Base-by-base conservation (phyloP, 208 protist genomes). In the Trypanosoma boissoni region DNA sequence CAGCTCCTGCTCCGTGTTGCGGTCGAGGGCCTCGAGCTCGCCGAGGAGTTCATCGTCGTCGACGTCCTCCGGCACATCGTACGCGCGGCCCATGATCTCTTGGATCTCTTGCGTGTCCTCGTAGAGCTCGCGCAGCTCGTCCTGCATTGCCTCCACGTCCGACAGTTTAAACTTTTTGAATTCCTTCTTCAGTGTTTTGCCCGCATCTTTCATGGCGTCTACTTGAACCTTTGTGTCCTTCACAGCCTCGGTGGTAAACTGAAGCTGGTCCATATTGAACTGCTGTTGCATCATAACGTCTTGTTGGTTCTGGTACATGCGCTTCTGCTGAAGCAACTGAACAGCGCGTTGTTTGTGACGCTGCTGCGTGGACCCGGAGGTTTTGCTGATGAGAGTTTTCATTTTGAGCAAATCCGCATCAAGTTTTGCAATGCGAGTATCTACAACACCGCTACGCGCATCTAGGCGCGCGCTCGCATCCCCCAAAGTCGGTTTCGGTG, bases 211-310 rank as follows among this genome's bases (percentile, higher is more conserved):
- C 83, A 97, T 86, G 10, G 87, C 90, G 10, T 73, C 67, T 18
- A 97, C 71, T 59, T 95, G 90, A 41, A 92, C 73, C 44, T 93
- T 76, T 24, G 93, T 96, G 71, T 97, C 93, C 74, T 94, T 92
- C 50, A 97, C 69, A 24, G 84, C 83, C 64, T 96, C 86, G 8
- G 76, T 83, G 2, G 93, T 92, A 59, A 96, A 97, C 60, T 90
- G 81, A 26, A 96, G 77, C 65, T 97, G 93, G 50, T 97, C 93
- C 49, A 97, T 80, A 73, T 96, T 96, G 44, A 94, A 94, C 76
- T 94, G 88, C 64, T 97, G 93, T 52, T 88, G 72, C 76, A 91
- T 85, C 64, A 96, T 87, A 53, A 71, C 74, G 55, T 96, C 88
- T 58, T 89, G 82, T 65, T 97, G 93, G 42, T 74, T 83, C 70